phyloP scores from a whole-genome alignment of 106 monocot genomes.

The Xerophyta viscosa region DNA sequence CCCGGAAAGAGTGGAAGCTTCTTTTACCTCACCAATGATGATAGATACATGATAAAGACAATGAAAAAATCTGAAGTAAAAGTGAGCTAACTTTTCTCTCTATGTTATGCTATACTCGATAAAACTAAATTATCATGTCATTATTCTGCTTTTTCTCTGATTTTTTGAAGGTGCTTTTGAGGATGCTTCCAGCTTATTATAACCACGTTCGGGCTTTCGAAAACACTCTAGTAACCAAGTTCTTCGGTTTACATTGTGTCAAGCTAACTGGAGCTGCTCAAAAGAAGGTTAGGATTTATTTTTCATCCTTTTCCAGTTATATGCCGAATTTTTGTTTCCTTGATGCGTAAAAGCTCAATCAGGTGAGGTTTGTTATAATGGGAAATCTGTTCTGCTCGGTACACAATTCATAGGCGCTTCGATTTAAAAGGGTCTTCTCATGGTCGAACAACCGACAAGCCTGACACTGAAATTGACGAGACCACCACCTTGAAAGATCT shows the following conservation, averaged over 20 bases:
- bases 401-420: slow-evolving; percentile 69
- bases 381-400: slow-evolving; percentile 92
- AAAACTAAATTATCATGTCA: too few relatives aligned
- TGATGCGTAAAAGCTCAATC: slow-evolving; percentile 2
- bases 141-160: background rate
- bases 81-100: slow-evolving; percentile 26
- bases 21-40: slow-evolving; percentile 91
- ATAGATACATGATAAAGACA: slow-evolving; percentile 95
- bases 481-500: slow-evolving; percentile 89
- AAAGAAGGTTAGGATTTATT: too few relatives aligned
- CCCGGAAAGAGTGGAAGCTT: slow-evolving; percentile 99
- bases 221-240: slow-evolving; percentile 81
- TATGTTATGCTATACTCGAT: too few relatives aligned
- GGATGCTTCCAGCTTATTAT: slow-evolving; percentile 92
- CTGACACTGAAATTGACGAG: slow-evolving; percentile 73
- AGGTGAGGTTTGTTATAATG: slow-evolving; percentile 99
- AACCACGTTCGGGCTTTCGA: slow-evolving; percentile 86
- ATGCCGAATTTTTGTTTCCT: background rate
- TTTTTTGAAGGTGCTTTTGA: slow-evolving; percentile 64
- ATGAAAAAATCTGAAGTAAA: slow-evolving; percentile 97
- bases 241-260: slow-evolving; percentile 94
- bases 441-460: slow-evolving; percentile 76
- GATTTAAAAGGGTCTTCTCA: slow-evolving; percentile 95
- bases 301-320: too few relatives aligned
- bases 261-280: slow-evolving; percentile 67